Evolutionary conservation across 331 rosid species (phyloP), one percentile per base, ranked within the genome.

Genomic region (Prunus yedoensis): DNA sequence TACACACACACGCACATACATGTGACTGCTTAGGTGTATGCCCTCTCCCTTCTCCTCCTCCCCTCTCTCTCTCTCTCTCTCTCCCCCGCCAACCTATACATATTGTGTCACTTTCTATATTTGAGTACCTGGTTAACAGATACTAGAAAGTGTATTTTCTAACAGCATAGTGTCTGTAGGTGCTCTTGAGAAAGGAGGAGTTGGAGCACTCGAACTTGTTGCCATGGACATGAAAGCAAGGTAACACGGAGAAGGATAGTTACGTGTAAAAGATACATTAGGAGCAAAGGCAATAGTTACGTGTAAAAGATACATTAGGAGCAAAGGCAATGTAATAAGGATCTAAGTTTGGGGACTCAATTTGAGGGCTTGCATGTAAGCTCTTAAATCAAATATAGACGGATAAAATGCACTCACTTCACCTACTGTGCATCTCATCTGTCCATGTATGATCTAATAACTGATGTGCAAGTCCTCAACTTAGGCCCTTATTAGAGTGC

Each of bases 141-240:
- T 69, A 10, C 12, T 51, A 8, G 58, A 18, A 27, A 28, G 18
- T 43, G 30, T 20, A 25, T 10, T 38, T 25, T 61, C 69, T 74
- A 25, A 47, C 50, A 41, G 10, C 51, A 73, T 57, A 63, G 58
- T 82, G 16, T 10, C 17, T 90, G 82, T 85, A 95, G 99, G 87
- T 83, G 96, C 97, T 65, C 84, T 95, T 76, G 99, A 95, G 60
- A 90, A 92, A 84, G 97, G 97, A 66, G 97, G 99, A 61, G 99
- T 95, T 74, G 99, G 99, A 86, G 99, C 99, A 68, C 86, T 95
- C 4, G 99, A 95, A 90, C 91, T 95, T 86, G 99, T 95, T 87
- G 99, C 99, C 77, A 95, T 95, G 99, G 99, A 95, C 88, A 92
- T 95, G 99, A 95, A 95, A 95, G 97, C 99, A 80, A 95, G 97